Base-by-base conservation (phyloP, 352 stramenopile genomes). In the Peronosclerospora sorghi region DNA sequence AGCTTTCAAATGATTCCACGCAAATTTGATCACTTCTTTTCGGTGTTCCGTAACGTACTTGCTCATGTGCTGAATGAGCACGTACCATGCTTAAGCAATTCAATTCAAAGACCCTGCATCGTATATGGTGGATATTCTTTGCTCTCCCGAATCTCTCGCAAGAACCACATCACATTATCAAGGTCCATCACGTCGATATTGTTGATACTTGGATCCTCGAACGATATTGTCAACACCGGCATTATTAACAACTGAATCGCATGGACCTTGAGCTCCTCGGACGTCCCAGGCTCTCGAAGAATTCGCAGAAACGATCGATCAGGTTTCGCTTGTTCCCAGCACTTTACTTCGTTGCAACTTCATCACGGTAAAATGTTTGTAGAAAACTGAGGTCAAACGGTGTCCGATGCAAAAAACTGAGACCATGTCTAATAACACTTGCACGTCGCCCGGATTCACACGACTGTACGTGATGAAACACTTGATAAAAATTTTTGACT, bases 1-100 rank as follows among this genome's bases (percentile, higher is more conserved):
- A 1, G 80, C 84, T 64, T 98, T 98, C 14, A 98, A 67, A 51
- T 97, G 76, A 48, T 92, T 94, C 94, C 93, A 98, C 24, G 95
- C 95, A 79, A 97, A 99, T 64, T 98, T 98, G 41, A 99, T 95
- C 35, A 99, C 83, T 59, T 98, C 93, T 45, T 98, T 98, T 45
- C 91, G 69, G 50, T 97, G 79, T 12, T 96, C 78, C 5, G 78
- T 84, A 28, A 98, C 73, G 23, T 96, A 86, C 41, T 95, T 75
- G 54, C 80, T 83, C 68, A 97, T 94, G 45, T 96, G 83, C 50
- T 98, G 88, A 18, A 99, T 96, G 6, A 99, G 76, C 24, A 98
- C 21, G 89, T 97, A 0, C 87, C 82, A 7, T 99, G 66, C 63
- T 97, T 95, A 10, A 99, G 65, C 32, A 98, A 45, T 43, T 95